A percentile compares a stretch with the other conserved stretches of the same genome.
phyloP scores from a whole-genome alignment of 495 filamentous ascomycete species.

The Rostrohypoxylon terebratum region DNA sequence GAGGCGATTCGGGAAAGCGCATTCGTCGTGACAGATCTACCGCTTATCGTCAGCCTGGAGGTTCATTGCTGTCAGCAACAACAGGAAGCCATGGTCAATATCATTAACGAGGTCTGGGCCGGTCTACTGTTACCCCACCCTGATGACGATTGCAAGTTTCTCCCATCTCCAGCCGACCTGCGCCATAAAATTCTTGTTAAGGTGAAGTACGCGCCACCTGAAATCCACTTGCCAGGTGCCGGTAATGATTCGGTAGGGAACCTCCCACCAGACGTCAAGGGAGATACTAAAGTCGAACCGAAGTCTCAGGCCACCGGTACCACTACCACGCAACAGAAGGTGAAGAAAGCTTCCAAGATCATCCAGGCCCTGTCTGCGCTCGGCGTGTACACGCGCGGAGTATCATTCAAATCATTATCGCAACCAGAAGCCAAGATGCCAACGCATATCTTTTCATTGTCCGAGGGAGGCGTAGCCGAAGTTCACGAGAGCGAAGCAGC shows the following conservation, averaged over 20 bases:
- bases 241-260: conserved; percentile 36
- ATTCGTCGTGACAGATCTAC: conserved; percentile 77
- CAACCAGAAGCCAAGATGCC: conserved; percentile 74
- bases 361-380: conserved; percentile 77
- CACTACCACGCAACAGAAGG: conserved; percentile 47
- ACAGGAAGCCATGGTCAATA: conserved; percentile 88
- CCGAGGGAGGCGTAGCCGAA: conserved; percentile 79
- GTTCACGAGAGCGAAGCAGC: conserved; percentile 70
- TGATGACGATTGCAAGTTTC: conserved; percentile 57
- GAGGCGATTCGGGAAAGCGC: conserved; percentile 80
- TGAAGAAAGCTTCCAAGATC: conserved; percentile 71
- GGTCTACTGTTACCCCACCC: conserved; percentile 73
- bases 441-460: conserved; percentile 87
- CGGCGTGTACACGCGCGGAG: conserved; percentile 84
- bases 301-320: conserved; percentile 34
- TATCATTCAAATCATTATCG: conserved; percentile 78
- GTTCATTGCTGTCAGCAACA: conserved; percentile 83
- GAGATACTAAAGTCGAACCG: neutral
- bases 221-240: conserved; percentile 48
- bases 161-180: conserved; percentile 76
- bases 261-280: conserved; percentile 27
- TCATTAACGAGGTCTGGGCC: conserved; percentile 84
- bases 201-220: conserved; percentile 76
- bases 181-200: conserved; percentile 88
- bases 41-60: conserved; percentile 89